Percentiles rank a stretch among this genome's conserved stretches.
These are phyloP conservation scores for Schizosaccharomyces lindneri DNA, from an alignment of 805 yeast genomes.

Conservation along the genomic window DNA sequence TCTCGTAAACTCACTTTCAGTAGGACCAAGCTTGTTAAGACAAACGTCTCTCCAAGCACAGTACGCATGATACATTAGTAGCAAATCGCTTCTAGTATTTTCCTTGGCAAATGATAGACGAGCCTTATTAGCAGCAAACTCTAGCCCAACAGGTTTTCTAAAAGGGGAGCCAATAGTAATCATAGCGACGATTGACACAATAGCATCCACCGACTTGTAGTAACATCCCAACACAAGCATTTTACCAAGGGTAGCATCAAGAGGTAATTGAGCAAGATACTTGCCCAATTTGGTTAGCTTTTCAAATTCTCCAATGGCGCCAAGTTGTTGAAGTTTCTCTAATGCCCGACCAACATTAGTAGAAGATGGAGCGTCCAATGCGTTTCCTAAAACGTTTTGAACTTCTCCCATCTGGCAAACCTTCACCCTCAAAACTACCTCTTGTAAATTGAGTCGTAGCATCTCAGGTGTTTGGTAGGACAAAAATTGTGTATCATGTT, in stretches of 20 bases:
- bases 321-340: conserved; percentile 4
- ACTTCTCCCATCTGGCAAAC: conserved; percentile 5
- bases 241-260: background rate
- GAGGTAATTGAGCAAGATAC: conserved; percentile 3
- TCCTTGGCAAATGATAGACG: background rate
- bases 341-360: conserved; percentile 5
- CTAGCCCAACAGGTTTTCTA: background rate
- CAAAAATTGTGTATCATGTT: background rate
- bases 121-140: background rate
- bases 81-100: background rate
- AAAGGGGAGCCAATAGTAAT: conserved; percentile 1
- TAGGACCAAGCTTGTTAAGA: background rate
- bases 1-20: background rate
- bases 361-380: conserved; percentile 7
- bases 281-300: conserved; percentile 6
- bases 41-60: background rate
- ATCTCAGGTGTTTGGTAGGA: conserved; percentile 7
- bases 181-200: background rate
- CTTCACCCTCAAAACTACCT: conserved; percentile 6
- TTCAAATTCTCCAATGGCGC: conserved; percentile 6
- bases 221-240: background rate
- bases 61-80: background rate
- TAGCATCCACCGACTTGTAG: background rate
- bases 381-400: conserved; percentile 3
- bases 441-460: conserved; percentile 7